Evolutionary conservation across 805 yeast genomes (phyloP), one percentile per base, ranked within the genome.

Genomic region (Wickerhamiella spandovensis): DNA sequence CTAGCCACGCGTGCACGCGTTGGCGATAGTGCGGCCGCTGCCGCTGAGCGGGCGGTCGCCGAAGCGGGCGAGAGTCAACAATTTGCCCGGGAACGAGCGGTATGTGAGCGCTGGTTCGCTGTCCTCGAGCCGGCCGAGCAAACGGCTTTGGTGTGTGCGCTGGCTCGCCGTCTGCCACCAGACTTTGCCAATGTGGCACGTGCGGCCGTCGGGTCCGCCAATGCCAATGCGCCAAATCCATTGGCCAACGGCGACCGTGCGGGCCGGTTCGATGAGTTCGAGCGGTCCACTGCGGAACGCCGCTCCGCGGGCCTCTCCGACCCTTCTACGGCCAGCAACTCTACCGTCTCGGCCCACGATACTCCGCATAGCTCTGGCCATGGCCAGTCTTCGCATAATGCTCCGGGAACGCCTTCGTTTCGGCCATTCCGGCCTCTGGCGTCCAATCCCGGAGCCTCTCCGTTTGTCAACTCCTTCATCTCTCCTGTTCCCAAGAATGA

Each of bases 91-190:
- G 63, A 59, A 25, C 49, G 56, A 15, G 53, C 61, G 44, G 59
- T 59, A 45, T 61, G 63, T 25, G 70, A 67, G 53, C 60, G 67
- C 25, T 70, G 74, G 74, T 70, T 67, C 55, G 62, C 65, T 39
- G 61, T 62, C 32, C 61, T 70, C 30, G 57, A 61, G 45, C 61
- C 62, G 32, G 61, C 61, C 23, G 73, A 70, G 54, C 66, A 71
- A 37, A 60, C 68, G 7, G 65, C 70, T 28, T 62, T 72, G 9
- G 54, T 69, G 46, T 57, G 63, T 46, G 56, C 72, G 10, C 60
- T 70, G 38, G 57, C 38, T 13, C n/a, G 38, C 21, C 28, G 23
- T 13, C 22, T 44, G 38, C 38, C 43, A 5, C 39, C 39, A 5
- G 39, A 35, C 20, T 43, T 23, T 23, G 45, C 20, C 13, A 35